phyloP scores from a whole-genome alignment of 306 rosid species.

The Glycyrrhiza uralensis region DNA sequence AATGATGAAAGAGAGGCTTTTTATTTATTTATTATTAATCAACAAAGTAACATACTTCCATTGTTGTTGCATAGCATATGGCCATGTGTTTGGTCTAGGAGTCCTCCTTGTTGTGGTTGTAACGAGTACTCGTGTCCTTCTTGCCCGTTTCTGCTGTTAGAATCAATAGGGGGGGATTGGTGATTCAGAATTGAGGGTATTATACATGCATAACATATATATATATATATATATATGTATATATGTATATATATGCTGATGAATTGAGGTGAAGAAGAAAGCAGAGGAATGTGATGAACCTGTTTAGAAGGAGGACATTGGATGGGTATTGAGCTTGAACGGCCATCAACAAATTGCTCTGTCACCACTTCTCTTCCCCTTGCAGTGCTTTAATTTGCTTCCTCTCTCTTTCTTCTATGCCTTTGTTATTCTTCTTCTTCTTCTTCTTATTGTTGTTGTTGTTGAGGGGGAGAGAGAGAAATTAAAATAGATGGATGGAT shows the following conservation, averaged over 20 bases:
- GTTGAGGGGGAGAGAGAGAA: not conserved
- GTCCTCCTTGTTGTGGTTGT: slow-evolving; percentile 48
- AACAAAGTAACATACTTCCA: slow-evolving; percentile 36
- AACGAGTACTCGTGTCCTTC: slow-evolving; percentile 60
- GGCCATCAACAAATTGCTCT: slow-evolving; percentile 48
- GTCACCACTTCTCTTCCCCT: not conserved
- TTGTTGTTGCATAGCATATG: slow-evolving; percentile 54
- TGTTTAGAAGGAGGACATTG: slow-evolving; percentile 67
- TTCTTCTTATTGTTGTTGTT: not conserved
- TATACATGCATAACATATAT: no score
- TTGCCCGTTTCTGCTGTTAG: slow-evolving; percentile 55
- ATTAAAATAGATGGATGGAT: no score
- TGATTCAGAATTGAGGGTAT: no score
- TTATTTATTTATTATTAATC: no score
- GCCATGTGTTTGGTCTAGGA: slow-evolving; percentile 52
- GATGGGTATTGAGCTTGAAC: slow-evolving; percentile 98
- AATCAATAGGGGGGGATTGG: not conserved
- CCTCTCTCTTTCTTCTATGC: not conserved
- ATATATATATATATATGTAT: no score
- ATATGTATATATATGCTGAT: not conserved
- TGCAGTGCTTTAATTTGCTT: slow-evolving; percentile 18
- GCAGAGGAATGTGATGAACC: slow-evolving; percentile 45
- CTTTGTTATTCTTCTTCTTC: no score
- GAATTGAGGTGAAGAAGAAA: slow-evolving; percentile 12
- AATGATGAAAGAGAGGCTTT: not conserved